Percentiles rank a stretch among this genome's conserved stretches.
phyloP scores from a whole-genome alignment of 2,329 filamentous ascomycete genomes.

The Colletotrichum scovillei region DNA sequence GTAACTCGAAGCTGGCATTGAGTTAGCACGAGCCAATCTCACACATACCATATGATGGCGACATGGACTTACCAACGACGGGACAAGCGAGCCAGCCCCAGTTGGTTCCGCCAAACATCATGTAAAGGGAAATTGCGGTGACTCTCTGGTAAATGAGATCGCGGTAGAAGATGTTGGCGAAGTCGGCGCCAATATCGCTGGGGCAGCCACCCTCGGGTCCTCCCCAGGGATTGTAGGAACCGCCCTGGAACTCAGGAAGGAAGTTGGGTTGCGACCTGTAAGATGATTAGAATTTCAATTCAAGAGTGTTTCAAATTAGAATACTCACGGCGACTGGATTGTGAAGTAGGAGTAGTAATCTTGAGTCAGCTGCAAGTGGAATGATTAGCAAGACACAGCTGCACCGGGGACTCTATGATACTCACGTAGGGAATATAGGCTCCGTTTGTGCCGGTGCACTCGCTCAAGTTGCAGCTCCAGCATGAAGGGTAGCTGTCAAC shows the following conservation, averaged over 20 bases:
- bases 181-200: slow-evolving; percentile 65
- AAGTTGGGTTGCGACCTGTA: slow-evolving; percentile 59
- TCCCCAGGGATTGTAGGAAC: slow-evolving; percentile 71
- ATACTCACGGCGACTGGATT: slow-evolving; percentile 44
- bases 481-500: slow-evolving; percentile 67
- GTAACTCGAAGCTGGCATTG: slow-evolving; percentile 62
- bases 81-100: slow-evolving; percentile 70
- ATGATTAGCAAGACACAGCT: background rate
- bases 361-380: slow-evolving; percentile 15
- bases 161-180: slow-evolving; percentile 73
- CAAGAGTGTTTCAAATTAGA: rapidly evolving
- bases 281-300: background rate
- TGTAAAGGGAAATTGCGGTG: slow-evolving; percentile 71
- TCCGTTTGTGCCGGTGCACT: slow-evolving; percentile 70
- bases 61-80: slow-evolving; percentile 50
- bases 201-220: slow-evolving; percentile 67
- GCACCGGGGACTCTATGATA: background rate
- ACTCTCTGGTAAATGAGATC: slow-evolving; percentile 70
- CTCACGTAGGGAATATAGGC: slow-evolving; percentile 65
- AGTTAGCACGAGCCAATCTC: background rate
- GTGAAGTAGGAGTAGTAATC: slow-evolving; percentile 41
- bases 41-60: background rate
- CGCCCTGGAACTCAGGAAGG: slow-evolving; percentile 70
- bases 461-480: slow-evolving; percentile 72
- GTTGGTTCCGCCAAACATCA: slow-evolving; percentile 74